Percentiles rank a stretch among this genome's conserved stretches.
Conservation (phyloP, 441 rosid genomes). For the Brassica balearica region DNA sequence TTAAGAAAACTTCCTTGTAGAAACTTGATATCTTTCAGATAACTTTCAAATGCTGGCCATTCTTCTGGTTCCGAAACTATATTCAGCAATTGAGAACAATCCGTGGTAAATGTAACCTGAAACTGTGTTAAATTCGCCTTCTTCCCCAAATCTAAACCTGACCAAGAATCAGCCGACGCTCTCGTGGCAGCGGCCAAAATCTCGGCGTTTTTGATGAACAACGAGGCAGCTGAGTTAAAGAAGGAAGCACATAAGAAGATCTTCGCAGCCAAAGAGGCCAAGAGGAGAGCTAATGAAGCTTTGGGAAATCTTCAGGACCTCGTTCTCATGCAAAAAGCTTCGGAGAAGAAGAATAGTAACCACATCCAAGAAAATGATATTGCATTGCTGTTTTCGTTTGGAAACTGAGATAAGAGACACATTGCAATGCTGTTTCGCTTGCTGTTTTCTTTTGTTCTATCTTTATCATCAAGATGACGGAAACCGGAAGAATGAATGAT, state of each 20-base stretch:
- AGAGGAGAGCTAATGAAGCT: constrained; percentile 75
- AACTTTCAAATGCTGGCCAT: too few relatives aligned
- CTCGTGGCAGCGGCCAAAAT: too few relatives aligned
- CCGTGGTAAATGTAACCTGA: too few relatives aligned
- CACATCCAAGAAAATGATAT: neutral
- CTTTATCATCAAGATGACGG: neutral
- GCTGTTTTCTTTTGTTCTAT: neutral
- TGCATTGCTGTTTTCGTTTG: neutral
- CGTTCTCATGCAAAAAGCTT: constrained; percentile 23
- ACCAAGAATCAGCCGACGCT: too few relatives aligned
- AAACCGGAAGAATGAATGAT: too few relatives aligned
- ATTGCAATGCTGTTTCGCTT: neutral
- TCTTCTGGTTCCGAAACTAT: too few relatives aligned
- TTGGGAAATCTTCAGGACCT: constrained; percentile 61
- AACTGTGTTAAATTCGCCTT: constrained; percentile 35
- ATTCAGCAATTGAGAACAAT: too few relatives aligned
- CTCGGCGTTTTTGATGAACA: constrained; percentile 46
- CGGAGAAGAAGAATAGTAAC: too few relatives aligned
- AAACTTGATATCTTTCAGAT: too few relatives aligned
- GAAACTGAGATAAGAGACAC: neutral
- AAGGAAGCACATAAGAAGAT: constrained; percentile 64
- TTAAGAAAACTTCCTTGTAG: too few relatives aligned
- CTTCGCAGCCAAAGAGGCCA: constrained; percentile 57
- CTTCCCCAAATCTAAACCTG: constrained; percentile 14
- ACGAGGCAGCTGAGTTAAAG: constrained; percentile 56